Base-by-base conservation (phyloP, 345 rosid genomes). In the Murraya paniculata region DNA sequence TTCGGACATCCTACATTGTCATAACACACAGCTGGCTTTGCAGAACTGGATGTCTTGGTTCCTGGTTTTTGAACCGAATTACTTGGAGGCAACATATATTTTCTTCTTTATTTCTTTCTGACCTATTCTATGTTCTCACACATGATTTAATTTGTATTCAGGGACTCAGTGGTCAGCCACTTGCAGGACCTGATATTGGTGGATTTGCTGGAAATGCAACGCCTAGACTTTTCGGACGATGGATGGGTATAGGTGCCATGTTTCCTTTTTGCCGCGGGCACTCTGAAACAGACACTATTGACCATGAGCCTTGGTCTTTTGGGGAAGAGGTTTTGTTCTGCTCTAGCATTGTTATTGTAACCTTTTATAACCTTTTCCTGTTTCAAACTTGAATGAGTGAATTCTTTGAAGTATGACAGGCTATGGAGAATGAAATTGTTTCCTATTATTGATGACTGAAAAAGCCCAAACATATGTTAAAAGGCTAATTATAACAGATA, bases 121-220 rank as follows among this genome's bases (percentile, higher is more conserved):
- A 60, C 64, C 10, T 24, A 58, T 60, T 60, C 28, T 60, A 60
- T 27, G 7, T 27, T 60, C 14, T 25, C 3, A 60, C 25, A 0
- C 30, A 60, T 60, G 14, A 25, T 60, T 70, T 65, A 61, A 30
- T 78, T 81, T 71, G 38, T 80, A 60, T 68, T 76, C 81, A 95
- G 98, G 98, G 97, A 60, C 90, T 95, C 62, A 93, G 98, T 82
- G 98, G 97, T 71, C 98, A 95, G 85, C 98, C 95, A 27, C 85
- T 95, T 80, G 86, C 98, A 27, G 98, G 98, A 78, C 97, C 98
- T 82, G 98, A 95, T 89, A 91, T 95, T 71, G 98, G 98, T 84
- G 98, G 98, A 71, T 93, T 89, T 84, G 95, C 78, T 64, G 98
- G 94, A 77, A 93, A 95, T 85, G 97, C 98, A 21, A 83, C 97